These are phyloP conservation scores for Cladophialophora exuberans DNA, from an alignment of 2,329 filamentous ascomycete species.

Conservation along the genomic window DNA sequence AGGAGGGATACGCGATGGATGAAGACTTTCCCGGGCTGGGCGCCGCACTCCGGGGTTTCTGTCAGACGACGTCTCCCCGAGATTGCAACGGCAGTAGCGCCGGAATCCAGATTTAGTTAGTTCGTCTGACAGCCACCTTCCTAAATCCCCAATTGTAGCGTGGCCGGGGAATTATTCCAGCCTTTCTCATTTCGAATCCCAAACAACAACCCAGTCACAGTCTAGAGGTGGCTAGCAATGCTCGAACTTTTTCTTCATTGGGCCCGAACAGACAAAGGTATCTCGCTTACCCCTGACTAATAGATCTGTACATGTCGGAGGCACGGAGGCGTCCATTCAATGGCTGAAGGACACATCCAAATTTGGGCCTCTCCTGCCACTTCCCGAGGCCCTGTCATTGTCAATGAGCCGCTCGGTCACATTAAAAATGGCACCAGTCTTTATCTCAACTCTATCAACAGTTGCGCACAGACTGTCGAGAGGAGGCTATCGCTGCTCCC, in stretches of 20 bases:
- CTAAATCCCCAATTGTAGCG: too few relatives aligned
- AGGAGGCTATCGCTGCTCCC: not conserved
- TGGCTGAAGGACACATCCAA: not conserved
- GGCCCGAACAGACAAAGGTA: too few relatives aligned
- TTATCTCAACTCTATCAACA: not conserved
- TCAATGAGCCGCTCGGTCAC: not conserved
- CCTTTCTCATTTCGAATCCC: slow-evolving; percentile 1
- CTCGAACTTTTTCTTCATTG: not conserved
- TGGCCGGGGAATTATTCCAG: not conserved
- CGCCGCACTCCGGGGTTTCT: too few relatives aligned
- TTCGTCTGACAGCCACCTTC: too few relatives aligned
- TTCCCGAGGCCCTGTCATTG: not conserved
- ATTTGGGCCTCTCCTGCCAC: slow-evolving; percentile 2
- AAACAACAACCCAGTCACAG: slow-evolving; percentile 1
- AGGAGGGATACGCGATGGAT: too few relatives aligned
- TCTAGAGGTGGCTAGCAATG: not conserved
- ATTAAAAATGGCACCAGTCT: not conserved
- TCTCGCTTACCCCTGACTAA: too few relatives aligned
- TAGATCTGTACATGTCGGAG: too few relatives aligned
- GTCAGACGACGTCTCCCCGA: too few relatives aligned
- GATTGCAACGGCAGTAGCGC: too few relatives aligned
- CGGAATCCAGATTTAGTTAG: too few relatives aligned
- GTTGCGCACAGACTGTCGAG: not conserved
- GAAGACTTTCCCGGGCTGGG: too few relatives aligned
- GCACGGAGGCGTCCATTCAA: not conserved